Evolutionary conservation across 345 rosid genomes (phyloP), one percentile per base, ranked within the genome.

Genomic region (Bretschneidera sinensis): DNA sequence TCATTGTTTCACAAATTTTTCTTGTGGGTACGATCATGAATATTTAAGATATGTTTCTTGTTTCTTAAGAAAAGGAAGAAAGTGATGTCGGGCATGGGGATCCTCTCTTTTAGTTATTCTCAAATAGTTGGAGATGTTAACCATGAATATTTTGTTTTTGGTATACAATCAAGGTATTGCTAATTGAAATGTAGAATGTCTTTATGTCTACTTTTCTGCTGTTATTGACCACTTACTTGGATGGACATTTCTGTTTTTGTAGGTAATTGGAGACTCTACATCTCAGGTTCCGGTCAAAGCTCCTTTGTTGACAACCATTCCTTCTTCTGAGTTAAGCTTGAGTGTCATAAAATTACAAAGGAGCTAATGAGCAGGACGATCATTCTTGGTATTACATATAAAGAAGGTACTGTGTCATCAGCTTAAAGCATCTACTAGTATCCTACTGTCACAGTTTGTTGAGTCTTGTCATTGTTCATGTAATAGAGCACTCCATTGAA

Each of bases 31-130:
- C n/a, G n/a, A 24, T 68, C 51, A 48, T 24, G 35, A 45, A 59
- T 20, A 2, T 34, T 20, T 55, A 56, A 22, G 31, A 21, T 69
- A 28, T 55, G 51, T 31, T 19, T 24, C 19, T 39, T 11, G 4
- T 39, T 39, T 34, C n/a, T 9, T 24, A 20, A 45, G 17, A 65
- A 31, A 54, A 51, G 34, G 21, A 8, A 28, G n/a, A n/a, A n/a
- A n/a, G n/a, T n/a, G n/a, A n/a, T n/a, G 33, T 39, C 28, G 16
- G 25, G 45, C 19, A 9, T 68, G 50, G 43, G 55, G 19, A 21
- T 54, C 47, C 51, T n/a, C n/a, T n/a, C 60, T 58, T 72, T 63
- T 63, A 43, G 62, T 33, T 33, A 17, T 55, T 39, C 45, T 19
- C 28, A 15, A 43, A 57, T 49, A 48, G 34, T 50, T 54, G 74